Conservation (phyloP, 306 rosid species). For the Pueraria montana region DNA sequence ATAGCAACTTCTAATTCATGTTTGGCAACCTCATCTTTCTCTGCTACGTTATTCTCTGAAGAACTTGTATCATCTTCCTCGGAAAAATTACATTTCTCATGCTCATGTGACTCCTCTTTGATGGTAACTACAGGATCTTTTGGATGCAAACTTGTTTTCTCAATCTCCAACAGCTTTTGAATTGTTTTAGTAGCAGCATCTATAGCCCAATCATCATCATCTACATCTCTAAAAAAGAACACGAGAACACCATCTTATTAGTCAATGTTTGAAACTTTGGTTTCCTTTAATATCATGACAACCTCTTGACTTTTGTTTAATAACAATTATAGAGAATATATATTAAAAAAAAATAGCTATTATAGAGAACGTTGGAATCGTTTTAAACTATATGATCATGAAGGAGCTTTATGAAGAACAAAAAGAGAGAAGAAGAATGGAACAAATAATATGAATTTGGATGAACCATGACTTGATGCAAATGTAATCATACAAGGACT, state of each 20-base stretch:
- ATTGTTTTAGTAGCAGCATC: conserved; percentile 62
- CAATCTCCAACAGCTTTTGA: conserved; percentile 65
- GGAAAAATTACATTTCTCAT: conserved; percentile 34
- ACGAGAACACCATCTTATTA: background rate
- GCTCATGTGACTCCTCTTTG: conserved; percentile 49
- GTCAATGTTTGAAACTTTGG: background rate
- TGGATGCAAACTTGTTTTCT: conserved; percentile 51
- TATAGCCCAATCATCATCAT: conserved; percentile 61
- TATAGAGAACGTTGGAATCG: background rate
- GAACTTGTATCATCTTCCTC: conserved; percentile 40
- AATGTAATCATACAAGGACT: conserved; percentile 4
- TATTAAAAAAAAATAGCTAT: background rate
- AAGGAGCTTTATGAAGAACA: background rate
- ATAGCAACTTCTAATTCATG: conserved; percentile 42
- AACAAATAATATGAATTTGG: background rate
- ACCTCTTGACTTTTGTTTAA: conserved; percentile 1
- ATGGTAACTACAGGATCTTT: conserved; percentile 39
- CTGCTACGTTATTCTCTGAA: conserved; percentile 40
- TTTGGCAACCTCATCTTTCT: conserved; percentile 42
- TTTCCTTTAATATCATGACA: background rate
- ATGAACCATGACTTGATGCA: background rate
- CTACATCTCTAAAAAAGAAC: conserved; percentile 56
- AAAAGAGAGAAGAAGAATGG: background rate
- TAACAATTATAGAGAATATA: background rate
- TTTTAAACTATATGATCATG: background rate